These are phyloP conservation scores for Maudiozyma saulgeensis DNA, from an alignment of 805 yeast species.

Conservation along the genomic window DNA sequence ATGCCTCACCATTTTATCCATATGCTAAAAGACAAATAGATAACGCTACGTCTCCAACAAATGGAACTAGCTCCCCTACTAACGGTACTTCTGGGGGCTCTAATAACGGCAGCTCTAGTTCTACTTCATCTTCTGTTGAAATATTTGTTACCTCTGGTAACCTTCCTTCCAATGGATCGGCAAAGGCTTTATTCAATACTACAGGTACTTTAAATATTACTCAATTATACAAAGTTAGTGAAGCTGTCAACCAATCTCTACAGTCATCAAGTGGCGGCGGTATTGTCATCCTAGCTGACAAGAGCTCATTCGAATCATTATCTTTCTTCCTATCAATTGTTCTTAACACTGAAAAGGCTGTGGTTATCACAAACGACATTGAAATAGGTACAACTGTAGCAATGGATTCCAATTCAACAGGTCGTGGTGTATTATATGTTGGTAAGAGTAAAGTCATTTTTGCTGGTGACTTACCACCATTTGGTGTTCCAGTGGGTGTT, in stretches of 20 bases:
- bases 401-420: conserved; percentile 8
- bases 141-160: conserved; percentile 7
- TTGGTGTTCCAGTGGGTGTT: conserved; percentile 23
- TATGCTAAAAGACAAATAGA: not conserved
- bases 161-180: conserved; percentile 6
- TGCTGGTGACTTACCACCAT: conserved; percentile 23
- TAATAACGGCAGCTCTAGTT: conserved; percentile 7
- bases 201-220: conserved; percentile 18
- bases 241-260: conserved; percentile 10
- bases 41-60: not conserved
- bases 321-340: conserved; percentile 20
- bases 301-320: conserved; percentile 19
- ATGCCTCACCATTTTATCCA: not conserved
- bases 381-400: conserved; percentile 16
- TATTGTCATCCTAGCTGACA: conserved; percentile 20
- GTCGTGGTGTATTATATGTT: conserved; percentile 22
- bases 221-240: conserved; percentile 15
- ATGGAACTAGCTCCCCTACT: not conserved
- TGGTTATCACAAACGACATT: conserved; percentile 16
- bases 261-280: conserved; percentile 8
- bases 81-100: conserved; percentile 4
- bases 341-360: conserved; percentile 15
- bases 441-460: conserved; percentile 18
- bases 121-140: conserved; percentile 7
- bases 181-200: conserved; percentile 12